phyloP scores from a whole-genome alignment of 179 eudicot genomes.

The Silene coronaria region DNA sequence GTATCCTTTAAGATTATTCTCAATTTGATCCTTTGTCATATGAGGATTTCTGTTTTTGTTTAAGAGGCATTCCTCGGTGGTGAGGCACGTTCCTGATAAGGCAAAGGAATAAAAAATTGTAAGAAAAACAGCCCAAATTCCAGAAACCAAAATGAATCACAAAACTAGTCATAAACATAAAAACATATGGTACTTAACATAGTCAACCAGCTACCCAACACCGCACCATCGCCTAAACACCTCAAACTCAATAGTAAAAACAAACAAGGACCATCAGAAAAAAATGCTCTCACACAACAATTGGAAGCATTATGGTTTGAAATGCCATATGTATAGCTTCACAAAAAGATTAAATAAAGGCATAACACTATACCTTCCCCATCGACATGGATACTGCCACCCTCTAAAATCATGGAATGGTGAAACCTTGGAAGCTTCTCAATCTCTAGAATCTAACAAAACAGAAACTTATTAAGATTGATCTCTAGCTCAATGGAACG shows the following conservation, averaged over 20 bases:
- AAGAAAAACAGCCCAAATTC: not conserved
- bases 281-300: not conserved
- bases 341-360: not conserved
- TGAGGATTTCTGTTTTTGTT: constrained; percentile 84
- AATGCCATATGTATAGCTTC: not conserved
- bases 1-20: constrained; percentile 75
- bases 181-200: not conserved
- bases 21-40: constrained; percentile 70
- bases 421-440: constrained; percentile 80
- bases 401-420: constrained; percentile 86
- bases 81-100: constrained; percentile 82
- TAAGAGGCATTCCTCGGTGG: constrained; percentile 94
- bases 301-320: not conserved
- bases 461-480: constrained; percentile 9
- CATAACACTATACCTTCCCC: constrained; percentile 61
- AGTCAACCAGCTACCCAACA: not conserved
- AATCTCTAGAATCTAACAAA: constrained; percentile 51
- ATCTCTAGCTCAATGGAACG: not conserved
- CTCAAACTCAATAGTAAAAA: not conserved
- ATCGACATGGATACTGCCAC: constrained; percentile 97
- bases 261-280: not conserved
- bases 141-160: not conserved
- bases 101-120: not conserved
- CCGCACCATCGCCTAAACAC: not conserved
- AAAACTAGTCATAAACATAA: not conserved